Conservation (phyloP, 2,329 filamentous ascomycete genomes). For the Nemania diffusa region DNA sequence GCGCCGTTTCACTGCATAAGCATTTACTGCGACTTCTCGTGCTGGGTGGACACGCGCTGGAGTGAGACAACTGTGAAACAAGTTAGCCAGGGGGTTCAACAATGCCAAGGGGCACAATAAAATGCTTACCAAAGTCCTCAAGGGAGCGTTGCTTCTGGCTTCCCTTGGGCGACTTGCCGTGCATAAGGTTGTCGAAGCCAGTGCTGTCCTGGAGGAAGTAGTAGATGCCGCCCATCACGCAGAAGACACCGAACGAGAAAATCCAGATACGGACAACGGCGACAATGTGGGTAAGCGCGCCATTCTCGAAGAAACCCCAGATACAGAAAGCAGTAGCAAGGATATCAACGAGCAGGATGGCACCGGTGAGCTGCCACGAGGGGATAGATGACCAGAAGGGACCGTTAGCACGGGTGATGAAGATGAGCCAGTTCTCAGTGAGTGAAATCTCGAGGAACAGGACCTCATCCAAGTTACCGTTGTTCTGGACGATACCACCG, state of each 20-base stretch:
- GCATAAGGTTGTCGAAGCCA: constrained; percentile 92
- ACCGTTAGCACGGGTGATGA: constrained; percentile 93
- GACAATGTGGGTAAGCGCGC: constrained; percentile 76
- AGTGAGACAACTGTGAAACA: constrained; percentile 77
- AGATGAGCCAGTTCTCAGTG: constrained; percentile 96
- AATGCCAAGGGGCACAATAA: constrained; percentile 1
- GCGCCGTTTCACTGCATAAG: constrained; percentile 38
- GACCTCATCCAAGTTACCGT: constrained; percentile 82
- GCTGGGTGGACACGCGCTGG: constrained; percentile 89
- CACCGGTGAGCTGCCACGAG: constrained; percentile 83
- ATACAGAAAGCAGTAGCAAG: constrained; percentile 86
- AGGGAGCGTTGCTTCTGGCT: constrained; percentile 84
- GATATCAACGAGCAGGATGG: constrained; percentile 83
- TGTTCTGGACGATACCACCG: constrained; percentile 90
- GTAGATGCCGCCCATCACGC: constrained; percentile 77
- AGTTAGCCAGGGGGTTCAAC: constrained; percentile 42
- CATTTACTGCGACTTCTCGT: constrained; percentile 82
- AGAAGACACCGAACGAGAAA: constrained; percentile 91
- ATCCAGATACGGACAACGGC: constrained; percentile 90
- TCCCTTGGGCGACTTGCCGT: constrained; percentile 85
- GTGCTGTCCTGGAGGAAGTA: constrained; percentile 84
- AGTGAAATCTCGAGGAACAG: constrained; percentile 91
- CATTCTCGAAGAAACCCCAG: constrained; percentile 82
- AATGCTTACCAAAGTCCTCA: constrained; percentile 85
- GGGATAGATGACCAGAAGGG: constrained; percentile 92